These are phyloP conservation scores for Starmerella tilneyi DNA, from an alignment of 805 yeast genomes.

Conservation along the genomic window DNA sequence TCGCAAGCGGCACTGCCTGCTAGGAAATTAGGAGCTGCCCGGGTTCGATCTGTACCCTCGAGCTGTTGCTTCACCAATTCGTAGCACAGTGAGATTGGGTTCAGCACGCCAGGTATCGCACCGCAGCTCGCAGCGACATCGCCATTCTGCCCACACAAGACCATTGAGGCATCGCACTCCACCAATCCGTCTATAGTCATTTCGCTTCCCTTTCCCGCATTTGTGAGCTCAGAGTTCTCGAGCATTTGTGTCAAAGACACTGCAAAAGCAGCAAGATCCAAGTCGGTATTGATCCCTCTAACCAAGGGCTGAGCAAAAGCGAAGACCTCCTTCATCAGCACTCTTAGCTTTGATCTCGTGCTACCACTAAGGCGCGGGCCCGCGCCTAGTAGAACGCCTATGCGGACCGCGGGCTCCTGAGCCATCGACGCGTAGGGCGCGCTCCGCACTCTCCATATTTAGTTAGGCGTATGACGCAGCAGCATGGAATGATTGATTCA, in stretches of 20 bases:
- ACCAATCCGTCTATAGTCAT: conserved; percentile 29
- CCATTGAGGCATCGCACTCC: conserved; percentile 36
- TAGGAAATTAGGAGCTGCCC: conserved; percentile 26
- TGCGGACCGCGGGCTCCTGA: no score
- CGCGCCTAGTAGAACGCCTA: conserved; percentile 9
- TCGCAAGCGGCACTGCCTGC: conserved; percentile 31
- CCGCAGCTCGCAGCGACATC: conserved; percentile 30
- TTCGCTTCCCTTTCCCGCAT: conserved; percentile 36
- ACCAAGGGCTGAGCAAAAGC: not conserved
- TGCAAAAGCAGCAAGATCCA: conserved; percentile 2
- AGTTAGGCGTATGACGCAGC: not conserved
- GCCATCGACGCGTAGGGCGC: no score
- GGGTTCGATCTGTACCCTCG: not conserved
- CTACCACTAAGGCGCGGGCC: conserved; percentile 6
- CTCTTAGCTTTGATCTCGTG: not conserved
- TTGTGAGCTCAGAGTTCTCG: conserved; percentile 32
- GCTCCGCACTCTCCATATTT: no score
- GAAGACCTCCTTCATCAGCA: not conserved
- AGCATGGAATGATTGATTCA: no score
- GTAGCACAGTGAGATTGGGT: conserved; percentile 26
- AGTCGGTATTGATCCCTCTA: not conserved
- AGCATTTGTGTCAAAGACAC: conserved; percentile 21
- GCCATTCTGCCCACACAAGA: conserved; percentile 12
- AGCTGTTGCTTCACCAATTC: conserved; percentile 16
- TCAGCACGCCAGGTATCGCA: conserved; percentile 25